phyloP scores from a whole-genome alignment of 805 yeast species.

The Clavispora carvajalis region DNA sequence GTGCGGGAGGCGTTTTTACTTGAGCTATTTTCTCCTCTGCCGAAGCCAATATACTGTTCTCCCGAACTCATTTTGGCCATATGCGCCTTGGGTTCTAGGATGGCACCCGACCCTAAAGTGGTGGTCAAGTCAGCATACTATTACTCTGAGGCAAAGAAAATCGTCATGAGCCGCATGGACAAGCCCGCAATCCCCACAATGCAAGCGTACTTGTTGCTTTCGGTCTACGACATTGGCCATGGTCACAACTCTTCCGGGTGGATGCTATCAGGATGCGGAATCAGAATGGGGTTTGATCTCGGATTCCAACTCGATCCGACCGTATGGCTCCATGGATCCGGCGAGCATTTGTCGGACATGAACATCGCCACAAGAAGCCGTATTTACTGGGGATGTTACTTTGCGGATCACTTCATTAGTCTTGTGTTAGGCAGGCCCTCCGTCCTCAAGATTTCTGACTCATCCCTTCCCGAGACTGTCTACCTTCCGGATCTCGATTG shows the following conservation, averaged over 20 bases:
- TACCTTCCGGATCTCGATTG: conserved; percentile 1
- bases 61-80: conserved; percentile 2
- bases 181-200: conserved; percentile 1
- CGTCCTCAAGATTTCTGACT: not conserved
- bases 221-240: conserved; percentile 2
- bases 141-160: not conserved
- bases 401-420: conserved; percentile 4
- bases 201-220: conserved; percentile 2
- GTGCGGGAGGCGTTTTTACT: conserved; percentile 2
- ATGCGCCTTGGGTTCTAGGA: conserved; percentile 3
- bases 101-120: not conserved
- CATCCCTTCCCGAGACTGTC: conserved; percentile 1
- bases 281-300: conserved; percentile 4
- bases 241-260: conserved; percentile 3
- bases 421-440: conserved; percentile 3
- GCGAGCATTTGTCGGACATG: not conserved
- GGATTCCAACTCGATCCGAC: conserved; percentile 4
- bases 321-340: not conserved
- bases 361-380: not conserved
- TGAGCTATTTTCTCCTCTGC: conserved; percentile 1
- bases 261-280: conserved; percentile 4
- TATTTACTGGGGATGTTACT: conserved; percentile 5
- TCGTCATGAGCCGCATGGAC: not conserved
- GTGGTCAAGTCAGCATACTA: not conserved
- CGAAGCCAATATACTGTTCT: conserved; percentile 1